Base-by-base conservation (phyloP, 768 basidiomycete genomes). In the Hydnomerulius pinastri region DNA sequence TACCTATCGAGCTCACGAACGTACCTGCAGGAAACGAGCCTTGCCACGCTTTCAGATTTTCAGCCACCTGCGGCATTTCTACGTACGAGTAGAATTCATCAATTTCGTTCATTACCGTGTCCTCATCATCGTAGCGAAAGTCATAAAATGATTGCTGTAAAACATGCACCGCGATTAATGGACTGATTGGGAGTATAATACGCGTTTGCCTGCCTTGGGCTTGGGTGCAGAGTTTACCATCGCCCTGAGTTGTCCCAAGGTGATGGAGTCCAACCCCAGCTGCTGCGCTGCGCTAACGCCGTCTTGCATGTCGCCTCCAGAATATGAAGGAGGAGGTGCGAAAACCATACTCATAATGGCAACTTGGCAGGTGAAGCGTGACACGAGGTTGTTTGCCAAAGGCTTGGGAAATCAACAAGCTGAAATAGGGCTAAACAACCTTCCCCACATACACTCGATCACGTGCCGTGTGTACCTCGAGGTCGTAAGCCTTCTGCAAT, bases 1-100 rank as follows among this genome's bases (percentile, higher is more conserved):
- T 10, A 20, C 18, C 35, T 17, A 35, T 42, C 7, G 29, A 47
- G 45, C 21, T 25, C 43, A 48, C 28, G 40, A 35, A 46, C 82
- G 60, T 62, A 89, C 92, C 89, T 69, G 83, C 83, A 25, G 77
- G 71, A 65, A 89, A 95, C 36, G 87, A 91, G 32, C 86, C 86
- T 61, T 88, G 82, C 89, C 92, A 97, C 38, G 90, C 87, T 62
- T 85, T 87, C 55, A 91, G 74, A 65, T 92, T 92, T 74, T 92
- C 90, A 2, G 82, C 83, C 18, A 93, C 86, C 65, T 94, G 90
- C 0, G 89, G 82, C 82, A 93, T 91, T 74, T 98, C 96, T 53
- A 92, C 85, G 70, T 97, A 99, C 18, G 92, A 92, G 70, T 96
- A 98, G 72, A 98, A 98, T 70, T 99, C 97, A 51, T 98, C 91